Conservation (phyloP, 2,329 filamentous ascomycete species). For the Cladorrhinum sp. region DNA sequence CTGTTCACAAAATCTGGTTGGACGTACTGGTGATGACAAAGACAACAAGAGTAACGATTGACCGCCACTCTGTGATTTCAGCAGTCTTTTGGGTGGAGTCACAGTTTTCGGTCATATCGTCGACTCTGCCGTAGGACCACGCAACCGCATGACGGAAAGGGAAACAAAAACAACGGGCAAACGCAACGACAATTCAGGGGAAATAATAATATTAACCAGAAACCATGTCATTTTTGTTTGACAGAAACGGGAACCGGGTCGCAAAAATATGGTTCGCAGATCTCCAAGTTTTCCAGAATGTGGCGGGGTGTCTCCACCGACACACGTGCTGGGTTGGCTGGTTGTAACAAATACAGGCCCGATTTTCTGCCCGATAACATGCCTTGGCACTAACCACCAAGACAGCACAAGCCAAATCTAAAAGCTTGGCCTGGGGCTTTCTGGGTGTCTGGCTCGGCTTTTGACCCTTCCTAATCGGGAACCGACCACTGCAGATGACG, state of each 20-base stretch:
- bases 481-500: neutral
- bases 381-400: neutral
- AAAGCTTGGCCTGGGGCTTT: neutral
- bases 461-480: neutral
- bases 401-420: neutral
- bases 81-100: slow-evolving; percentile 24
- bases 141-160: neutral
- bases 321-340: neutral
- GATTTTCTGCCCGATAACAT: neutral
- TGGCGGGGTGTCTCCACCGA: neutral
- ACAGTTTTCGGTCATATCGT: slow-evolving; percentile 12
- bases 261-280: neutral
- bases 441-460: neutral
- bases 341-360: neutral
- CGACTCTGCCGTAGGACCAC: slow-evolving; percentile 1
- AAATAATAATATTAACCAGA: neutral
- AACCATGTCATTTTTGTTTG: neutral
- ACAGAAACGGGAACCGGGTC: neutral
- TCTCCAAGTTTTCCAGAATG: neutral
- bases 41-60: slow-evolving; percentile 66
- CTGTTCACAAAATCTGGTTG: slow-evolving; percentile 25
- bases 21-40: slow-evolving; percentile 68
- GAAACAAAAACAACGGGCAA: neutral
- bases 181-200: neutral
- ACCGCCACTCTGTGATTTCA: slow-evolving; percentile 61